phyloP scores from a whole-genome alignment of 169 alveolate genomes.

The Eimeria acervulina region DNA sequence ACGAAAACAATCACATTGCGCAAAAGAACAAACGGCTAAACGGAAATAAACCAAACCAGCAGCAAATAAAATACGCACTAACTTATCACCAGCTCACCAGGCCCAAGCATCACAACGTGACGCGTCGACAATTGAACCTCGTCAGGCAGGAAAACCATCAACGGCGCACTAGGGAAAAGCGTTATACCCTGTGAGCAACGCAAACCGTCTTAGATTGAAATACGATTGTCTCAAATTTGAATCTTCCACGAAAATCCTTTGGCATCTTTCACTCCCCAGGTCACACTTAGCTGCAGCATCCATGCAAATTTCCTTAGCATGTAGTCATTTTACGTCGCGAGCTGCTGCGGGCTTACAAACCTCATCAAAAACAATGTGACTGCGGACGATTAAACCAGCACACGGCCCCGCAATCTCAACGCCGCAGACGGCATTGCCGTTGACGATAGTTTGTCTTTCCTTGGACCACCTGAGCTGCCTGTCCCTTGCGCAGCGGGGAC shows the following conservation, averaged over 20 bases:
- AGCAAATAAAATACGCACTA: background rate
- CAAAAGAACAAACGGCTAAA: background rate
- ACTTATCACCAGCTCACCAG: slow-evolving; percentile 31
- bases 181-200: slow-evolving; percentile 33
- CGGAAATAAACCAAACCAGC: background rate
- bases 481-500: slow-evolving; percentile 53
- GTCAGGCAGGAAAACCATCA: slow-evolving; percentile 55
- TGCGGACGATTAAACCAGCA: slow-evolving; percentile 58
- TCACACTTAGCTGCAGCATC: background rate
- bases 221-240: background rate
- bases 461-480: slow-evolving; percentile 33
- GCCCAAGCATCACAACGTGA: slow-evolving; percentile 41
- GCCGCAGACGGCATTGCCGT: slow-evolving; percentile 70
- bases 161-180: slow-evolving; percentile 10
- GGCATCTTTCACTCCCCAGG: background rate
- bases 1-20: background rate
- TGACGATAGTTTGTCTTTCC: slow-evolving; percentile 4
- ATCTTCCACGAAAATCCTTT: background rate
- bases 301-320: background rate
- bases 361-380: slow-evolving; percentile 65
- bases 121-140: slow-evolving; percentile 57
- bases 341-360: background rate
- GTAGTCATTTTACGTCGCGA: background rate
- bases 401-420: slow-evolving; percentile 64
- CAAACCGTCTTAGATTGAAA: background rate